Evolutionary conservation across 1,139 yeast species (phyloP), one percentile per base, ranked within the genome.

Genomic region (Debaryomyces psychrophilus): DNA sequence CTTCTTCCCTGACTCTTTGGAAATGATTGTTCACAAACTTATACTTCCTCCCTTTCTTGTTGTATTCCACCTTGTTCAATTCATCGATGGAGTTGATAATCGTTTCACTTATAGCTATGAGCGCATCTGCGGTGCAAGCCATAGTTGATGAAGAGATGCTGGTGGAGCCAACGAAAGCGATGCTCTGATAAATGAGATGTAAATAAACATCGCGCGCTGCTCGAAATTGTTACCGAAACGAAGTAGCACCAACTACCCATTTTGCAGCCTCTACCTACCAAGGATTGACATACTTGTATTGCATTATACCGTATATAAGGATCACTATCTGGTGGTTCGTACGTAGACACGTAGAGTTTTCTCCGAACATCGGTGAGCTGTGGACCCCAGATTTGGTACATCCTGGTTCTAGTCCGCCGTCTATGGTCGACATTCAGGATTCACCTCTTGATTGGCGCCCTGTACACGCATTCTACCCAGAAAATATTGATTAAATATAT

Each of bases 11-110:
- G 15, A 80, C 66, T 47, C 83, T 59, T 49, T 77, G 79, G 53
- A 79, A 79, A 33, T 67, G 65, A 48, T 79, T 77, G 53, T 76
- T 71, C 43, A 79, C 76, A 46, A 76, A 73, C 41, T 76, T 72
- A 58, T 79, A 80, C 55, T 76, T 76, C 43, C 82, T 64, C 12
- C 84, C 83, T 53, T 77, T 77, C 50, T 71, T 74, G 53, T 68
- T 68, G 58, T 74, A 77, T 51, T 76, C 80, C 17, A 73, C 65
- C 50, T 67, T 65, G 50, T 67, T 62, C 34, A 76, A 61, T 8
- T 62, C 62, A 45, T 62, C 67, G 31, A 67, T 50, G 12, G 65
- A 61, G 48, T 55, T 53, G 9, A 68, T 55, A 9, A 68, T 65
- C 25, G 53, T 54, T 41, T 67, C 69, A 2, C 71, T 55, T 2